Evolutionary conservation across 2,329 filamentous ascomycete species (phyloP), one percentile per base, ranked within the genome.

Genomic region (Hypocrella siamensis): DNA sequence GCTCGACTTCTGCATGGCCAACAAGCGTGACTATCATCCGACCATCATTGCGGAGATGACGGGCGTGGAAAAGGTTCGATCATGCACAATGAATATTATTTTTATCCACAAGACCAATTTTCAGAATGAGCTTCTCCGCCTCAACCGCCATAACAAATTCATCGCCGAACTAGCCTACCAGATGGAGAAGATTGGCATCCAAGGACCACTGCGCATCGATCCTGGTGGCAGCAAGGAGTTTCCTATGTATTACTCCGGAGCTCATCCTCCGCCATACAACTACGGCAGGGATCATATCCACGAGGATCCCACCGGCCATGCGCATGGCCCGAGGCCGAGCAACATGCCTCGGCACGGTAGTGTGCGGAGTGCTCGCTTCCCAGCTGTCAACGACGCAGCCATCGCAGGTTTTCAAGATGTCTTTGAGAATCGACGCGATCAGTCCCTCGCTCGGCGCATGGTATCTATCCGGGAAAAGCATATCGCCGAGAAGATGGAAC

Each of bases 51-150:
- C 83, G 0, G 85, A 93, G 54, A 63, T 96, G 43, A 73, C 71
- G 17, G 73, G 75, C 7, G 75, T 96, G 31, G 74, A 77, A 17
- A 78, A 93, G 44, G 82, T 85, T 22, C 83, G 88, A 49, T 81
- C 79, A 5, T 77, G 93, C 47, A 85, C 76, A 4, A 68, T 94
- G 47, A 94, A 93, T 54, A 75, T 96, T 35, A 77, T 94, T 46
- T 93, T 93, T 63, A 94, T 94, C 63, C 93, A 94, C 68, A 94
- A 94, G 55, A 84, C 79, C 36, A 94, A 88, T 53, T 94, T 81
- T 71, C 88, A 96, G 51, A 94, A 94, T 49, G 88, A 96, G 51
- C 65, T 92, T 28, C 65, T 94, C 17, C 85, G 88, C 58, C 69
- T 96, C 3, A 82, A 80, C 43, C 74, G 88, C 14, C 81, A 90